Evolutionary conservation across 2,329 filamentous ascomycete genomes (phyloP).

Genomic region (Lachnellula subtilissima): DNA sequence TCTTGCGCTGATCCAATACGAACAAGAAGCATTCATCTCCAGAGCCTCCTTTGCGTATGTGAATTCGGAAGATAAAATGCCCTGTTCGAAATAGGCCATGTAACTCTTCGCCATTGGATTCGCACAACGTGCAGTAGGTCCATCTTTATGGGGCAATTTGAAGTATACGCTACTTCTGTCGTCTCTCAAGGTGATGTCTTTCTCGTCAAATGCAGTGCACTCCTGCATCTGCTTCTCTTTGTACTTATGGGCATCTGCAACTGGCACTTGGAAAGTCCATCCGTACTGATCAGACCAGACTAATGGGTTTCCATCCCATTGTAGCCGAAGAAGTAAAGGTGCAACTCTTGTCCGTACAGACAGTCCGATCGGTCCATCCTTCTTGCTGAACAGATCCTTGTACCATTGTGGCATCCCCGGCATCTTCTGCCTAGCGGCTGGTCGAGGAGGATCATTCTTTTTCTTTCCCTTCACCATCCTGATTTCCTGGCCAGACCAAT

Average conservation of each 20-base stretch:
- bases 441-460: constrained; percentile 73
- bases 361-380: constrained; percentile 63
- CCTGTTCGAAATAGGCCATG: constrained; percentile 84
- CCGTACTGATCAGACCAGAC: constrained; percentile 91
- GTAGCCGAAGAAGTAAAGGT: constrained; percentile 73
- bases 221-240: constrained; percentile 64
- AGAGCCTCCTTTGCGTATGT: constrained; percentile 88
- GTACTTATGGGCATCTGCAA: constrained; percentile 59
- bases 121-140: constrained; percentile 74
- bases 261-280: constrained; percentile 82
- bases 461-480: constrained; percentile 89
- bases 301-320: constrained; percentile 85
- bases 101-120: constrained; percentile 92
- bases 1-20: constrained; percentile 96
- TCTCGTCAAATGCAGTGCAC: constrained; percentile 74
- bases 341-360: constrained; percentile 85
- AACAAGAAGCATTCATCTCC: constrained; percentile 98
- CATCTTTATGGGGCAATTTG: constrained; percentile 95
- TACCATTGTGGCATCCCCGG: constrained; percentile 96
- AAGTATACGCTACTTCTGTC: constrained; percentile 69
- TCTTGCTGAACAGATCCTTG: constrained; percentile 77
- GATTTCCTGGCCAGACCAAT: constrained; percentile 92
- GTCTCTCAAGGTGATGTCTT: constrained; percentile 58
- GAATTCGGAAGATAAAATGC: constrained; percentile 81
- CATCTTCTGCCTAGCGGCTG: constrained; percentile 80